Base-by-base conservation (phyloP, 352 stramenopile genomes). In the Aphanomyces euteiches region DNA sequence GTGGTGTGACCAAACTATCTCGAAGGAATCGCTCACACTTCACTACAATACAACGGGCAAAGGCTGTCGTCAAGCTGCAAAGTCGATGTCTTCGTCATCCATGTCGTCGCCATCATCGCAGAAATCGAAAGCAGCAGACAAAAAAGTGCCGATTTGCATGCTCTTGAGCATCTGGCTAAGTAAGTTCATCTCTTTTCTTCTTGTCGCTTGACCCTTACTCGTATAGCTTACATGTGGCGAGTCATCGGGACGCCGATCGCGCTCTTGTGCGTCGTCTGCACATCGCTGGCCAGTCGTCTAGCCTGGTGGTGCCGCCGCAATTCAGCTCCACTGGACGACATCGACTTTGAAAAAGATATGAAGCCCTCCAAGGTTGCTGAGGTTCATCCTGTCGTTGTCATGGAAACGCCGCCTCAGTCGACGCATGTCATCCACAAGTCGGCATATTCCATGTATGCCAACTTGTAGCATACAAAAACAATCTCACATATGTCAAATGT, bases 1-100 rank as follows among this genome's bases (percentile, higher is more conserved):
- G 54, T 61, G 54, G 54, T 61, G 54, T n/a, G 54, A 61, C 6
- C 13, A 61, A 39, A 37, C 37, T 12, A 37, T 61, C 21, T 37
- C 54, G 2, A 61, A 61, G n/a, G 54, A 61, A 40, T 37, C 54
- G 17, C 17, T 61, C 43, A 37, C 54, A 12, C 54, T 40, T 7
- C 54, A 61, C 54, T 61, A 61, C 54, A 61, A 37, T 28, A 28
- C 28, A 28, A 2, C 28, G 54, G 54, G 15, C 54, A 61, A 61
- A 43, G 54, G 13, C 5, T 61, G 54, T 17, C 13, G 54, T 10
- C n/a, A 38, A 10, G 50, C 37, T 12, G 28, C 39, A 39, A 7
- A 40, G 54, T 37, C 15, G 5, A 4, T 41, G 7, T 61, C 54
- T 40, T 37, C 54, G 13, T 37, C 7, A 17, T 17, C 50, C 7